Percentiles rank a stretch among this genome's conserved stretches.
These are phyloP conservation scores for Aspergillus indologenus DNA, from an alignment of 495 filamentous ascomycete genomes.

Conservation along the genomic window DNA sequence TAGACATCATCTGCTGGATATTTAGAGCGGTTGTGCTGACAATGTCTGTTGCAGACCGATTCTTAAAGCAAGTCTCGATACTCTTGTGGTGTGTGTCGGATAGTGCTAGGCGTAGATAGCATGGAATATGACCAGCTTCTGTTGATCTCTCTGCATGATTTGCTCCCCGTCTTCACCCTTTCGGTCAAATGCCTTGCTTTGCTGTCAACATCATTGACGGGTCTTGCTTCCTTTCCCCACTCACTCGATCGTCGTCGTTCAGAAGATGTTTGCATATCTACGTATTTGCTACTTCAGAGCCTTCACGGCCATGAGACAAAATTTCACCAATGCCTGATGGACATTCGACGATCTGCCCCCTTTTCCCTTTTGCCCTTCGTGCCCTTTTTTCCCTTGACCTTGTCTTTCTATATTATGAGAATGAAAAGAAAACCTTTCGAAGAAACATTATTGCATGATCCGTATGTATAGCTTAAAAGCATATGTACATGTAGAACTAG, in stretches of 20 bases:
- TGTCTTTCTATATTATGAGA: too few species aligned
- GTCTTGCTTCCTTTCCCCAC: background rate
- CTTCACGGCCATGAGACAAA: slow-evolving; percentile 93
- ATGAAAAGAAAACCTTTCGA: too few species aligned
- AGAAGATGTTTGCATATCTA: slow-evolving; percentile 90
- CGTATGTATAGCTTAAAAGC: background rate
- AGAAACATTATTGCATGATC: background rate
- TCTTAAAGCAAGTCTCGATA: background rate
- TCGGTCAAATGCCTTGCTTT: background rate
- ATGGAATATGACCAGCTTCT: background rate
- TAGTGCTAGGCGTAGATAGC: background rate
- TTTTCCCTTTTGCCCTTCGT: background rate
- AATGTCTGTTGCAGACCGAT: background rate
- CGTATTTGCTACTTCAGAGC: slow-evolving; percentile 99
- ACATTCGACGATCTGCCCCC: slow-evolving; percentile 16
- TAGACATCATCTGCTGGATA: background rate
- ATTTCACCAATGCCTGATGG: slow-evolving; percentile 87
- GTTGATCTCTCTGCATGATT: background rate
- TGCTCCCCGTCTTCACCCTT: background rate
- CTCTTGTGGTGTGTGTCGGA: background rate
- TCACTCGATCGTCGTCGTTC: slow-evolving; percentile 23
- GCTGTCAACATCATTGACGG: too few species aligned
- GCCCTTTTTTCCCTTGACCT: too few species aligned
- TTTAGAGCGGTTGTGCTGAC: background rate
- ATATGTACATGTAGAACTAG: background rate